Evolutionary conservation across 176 grass and related monocot genomes (phyloP), one percentile per base, ranked within the genome.

Genomic region (Musa beccarii): DNA sequence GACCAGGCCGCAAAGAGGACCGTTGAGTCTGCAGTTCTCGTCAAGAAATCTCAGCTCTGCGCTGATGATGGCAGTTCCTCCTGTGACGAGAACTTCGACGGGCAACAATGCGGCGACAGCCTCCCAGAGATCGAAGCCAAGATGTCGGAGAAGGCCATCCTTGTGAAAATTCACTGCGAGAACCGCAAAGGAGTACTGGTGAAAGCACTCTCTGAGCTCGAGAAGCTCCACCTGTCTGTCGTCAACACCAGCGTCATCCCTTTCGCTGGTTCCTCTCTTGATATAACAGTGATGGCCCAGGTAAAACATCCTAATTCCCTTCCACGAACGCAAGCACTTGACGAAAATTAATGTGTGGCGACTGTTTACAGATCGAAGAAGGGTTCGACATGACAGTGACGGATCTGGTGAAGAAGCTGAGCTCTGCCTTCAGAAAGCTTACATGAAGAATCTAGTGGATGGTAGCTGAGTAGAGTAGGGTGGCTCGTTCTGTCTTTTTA

Each of bases 371-470:
- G 92, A 84, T 85, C 55, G 92, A 89, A 53, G 87, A 84, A 61
- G 89, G 81, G 11, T 96, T 96, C 70, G 76, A 73, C 49, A 66
- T 68, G 11, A 83, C 89, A 63, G 68, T 74, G 12, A 74, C 2
- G 53, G 87, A 92, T 55, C 83, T 96, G 49, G 80, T 89, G 63
- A 84, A 71, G 19, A 96, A 84, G 74, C 70, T 96, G 61, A 88
- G 49, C 13, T 28, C 59, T 11, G 70, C 84, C 34, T 81, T 96
- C n/a, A 79, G 52, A 79, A 34, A 73, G 52, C 86, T 86, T 65
- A 52, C 14, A 28, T 95, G 69, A 93, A 55, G 14, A 77, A 51
- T 24, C 51, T 49, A 51, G 55, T 51, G 49, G 11, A 50, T 43
- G 34, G 34, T 43, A 43, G 34, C 34, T 43, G 34, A 43, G 4